Conservation (phyloP, 768 basidiomycete genomes). For the Psilocybe subaeruginosa region DNA sequence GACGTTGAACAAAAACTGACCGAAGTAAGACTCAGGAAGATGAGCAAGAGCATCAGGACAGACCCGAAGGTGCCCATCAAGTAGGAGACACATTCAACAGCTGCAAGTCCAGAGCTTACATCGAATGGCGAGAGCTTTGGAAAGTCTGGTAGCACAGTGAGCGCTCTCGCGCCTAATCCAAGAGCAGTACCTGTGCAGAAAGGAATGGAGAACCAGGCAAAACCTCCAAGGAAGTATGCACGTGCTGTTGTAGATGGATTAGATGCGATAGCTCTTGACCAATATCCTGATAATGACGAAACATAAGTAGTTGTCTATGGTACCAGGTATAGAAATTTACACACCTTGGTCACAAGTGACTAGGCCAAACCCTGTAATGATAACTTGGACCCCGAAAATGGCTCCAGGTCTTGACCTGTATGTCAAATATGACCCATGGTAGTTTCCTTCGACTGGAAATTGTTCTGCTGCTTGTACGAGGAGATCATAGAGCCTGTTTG, state of each 20-base stretch:
- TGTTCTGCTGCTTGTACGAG: conserved; percentile 28
- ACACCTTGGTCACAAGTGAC: conserved; percentile 28
- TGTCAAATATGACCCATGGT: conserved; percentile 38
- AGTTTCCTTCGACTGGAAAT: conserved; percentile 36
- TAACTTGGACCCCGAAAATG: conserved; percentile 26
- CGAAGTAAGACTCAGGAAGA: conserved; percentile 40
- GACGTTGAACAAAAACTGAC: conserved; percentile 17
- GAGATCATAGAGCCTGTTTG: conserved; percentile 36
- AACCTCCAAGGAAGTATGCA: conserved; percentile 40
- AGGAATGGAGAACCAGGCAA: conserved; percentile 43
- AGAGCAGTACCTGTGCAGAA: conserved; percentile 39
- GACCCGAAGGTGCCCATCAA: conserved; percentile 39
- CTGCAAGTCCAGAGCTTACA: conserved; percentile 35
- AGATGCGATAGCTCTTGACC: conserved; percentile 40
- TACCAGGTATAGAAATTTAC: no score
- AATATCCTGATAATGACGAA: conserved; percentile 23
- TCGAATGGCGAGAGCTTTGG: conserved; percentile 28
- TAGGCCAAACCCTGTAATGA: conserved; percentile 15
- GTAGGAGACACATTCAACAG: conserved; percentile 33
- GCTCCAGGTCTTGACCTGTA: conserved; percentile 29
- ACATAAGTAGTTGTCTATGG: background rate
- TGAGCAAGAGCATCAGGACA: conserved; percentile 33
- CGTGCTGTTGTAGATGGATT: conserved; percentile 35
- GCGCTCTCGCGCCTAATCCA: conserved; percentile 34
- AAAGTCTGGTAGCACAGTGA: conserved; percentile 27